A percentile compares a stretch with the other conserved stretches of the same genome.
phyloP scores from a whole-genome alignment of 805 yeast genomes.

The Sungouiella thailandica region DNA sequence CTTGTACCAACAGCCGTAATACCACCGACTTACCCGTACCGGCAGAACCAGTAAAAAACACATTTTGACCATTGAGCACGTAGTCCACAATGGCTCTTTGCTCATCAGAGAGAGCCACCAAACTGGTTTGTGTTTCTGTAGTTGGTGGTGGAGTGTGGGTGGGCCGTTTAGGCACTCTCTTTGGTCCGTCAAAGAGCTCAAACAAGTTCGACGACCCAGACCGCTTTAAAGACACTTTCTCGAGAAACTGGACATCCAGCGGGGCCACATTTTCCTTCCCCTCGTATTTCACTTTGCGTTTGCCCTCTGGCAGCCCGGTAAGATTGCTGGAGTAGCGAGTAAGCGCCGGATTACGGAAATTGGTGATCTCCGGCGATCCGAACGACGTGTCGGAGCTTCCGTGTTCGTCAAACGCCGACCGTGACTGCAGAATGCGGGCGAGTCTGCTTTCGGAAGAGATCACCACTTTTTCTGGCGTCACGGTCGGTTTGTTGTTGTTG shows the following conservation, averaged over 20 bases:
- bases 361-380: conserved; percentile 33
- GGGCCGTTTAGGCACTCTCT: conserved; percentile 16
- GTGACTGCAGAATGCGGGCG: conserved; percentile 6
- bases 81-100: conserved; percentile 45
- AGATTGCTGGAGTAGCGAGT: conserved; percentile 8
- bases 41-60: conserved; percentile 96
- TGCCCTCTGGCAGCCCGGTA: conserved; percentile 13
- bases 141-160: conserved; percentile 2
- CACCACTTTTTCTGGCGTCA: conserved; percentile 4
- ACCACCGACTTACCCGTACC: conserved; percentile 97
- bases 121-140: background rate
- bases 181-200: conserved; percentile 20
- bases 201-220: conserved; percentile 13
- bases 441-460: conserved; percentile 2
- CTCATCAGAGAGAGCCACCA: conserved; percentile 28
- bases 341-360: conserved; percentile 31
- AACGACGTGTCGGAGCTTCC: conserved; percentile 29
- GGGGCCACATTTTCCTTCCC: conserved; percentile 11
- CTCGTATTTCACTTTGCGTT: conserved; percentile 4
- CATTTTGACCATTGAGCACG: conserved; percentile 56
- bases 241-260: conserved; percentile 6
- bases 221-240: conserved; percentile 17
- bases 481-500: background rate
- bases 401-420: conserved; percentile 14
- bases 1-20: conserved; percentile 57